These are phyloP conservation scores for Leptosphaerulina australis DNA, from an alignment of 2,329 filamentous ascomycete species.

Conservation along the genomic window DNA sequence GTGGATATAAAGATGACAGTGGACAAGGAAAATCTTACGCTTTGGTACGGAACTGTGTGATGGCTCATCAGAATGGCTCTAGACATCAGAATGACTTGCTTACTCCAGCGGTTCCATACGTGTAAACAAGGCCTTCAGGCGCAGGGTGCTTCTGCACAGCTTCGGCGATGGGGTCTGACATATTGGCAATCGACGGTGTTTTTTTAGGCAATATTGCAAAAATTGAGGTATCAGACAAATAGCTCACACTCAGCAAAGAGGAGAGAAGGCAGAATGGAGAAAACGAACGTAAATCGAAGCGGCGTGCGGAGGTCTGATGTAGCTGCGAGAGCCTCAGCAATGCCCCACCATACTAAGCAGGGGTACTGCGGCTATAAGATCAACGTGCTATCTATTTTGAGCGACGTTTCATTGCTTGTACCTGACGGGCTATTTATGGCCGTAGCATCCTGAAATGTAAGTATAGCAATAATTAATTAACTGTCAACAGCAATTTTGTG, in stretches of 20 bases:
- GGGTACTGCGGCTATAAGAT: conserved; percentile 12
- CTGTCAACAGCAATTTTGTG: too few species aligned
- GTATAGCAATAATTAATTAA: background rate
- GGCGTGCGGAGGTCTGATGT: conserved; percentile 14
- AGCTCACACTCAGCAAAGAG: conserved; percentile 16
- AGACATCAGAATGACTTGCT: conserved; percentile 36
- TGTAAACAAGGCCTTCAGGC: conserved; percentile 45
- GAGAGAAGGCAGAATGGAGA: conserved; percentile 8
- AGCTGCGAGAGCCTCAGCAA: conserved; percentile 11
- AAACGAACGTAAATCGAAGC: background rate
- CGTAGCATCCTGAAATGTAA: background rate
- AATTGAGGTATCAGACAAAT: background rate
- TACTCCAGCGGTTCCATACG: conserved; percentile 56
- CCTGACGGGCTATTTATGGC: conserved; percentile 12
- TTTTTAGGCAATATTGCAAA: background rate
- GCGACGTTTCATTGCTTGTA: conserved; percentile 15
- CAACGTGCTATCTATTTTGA: conserved; percentile 11
- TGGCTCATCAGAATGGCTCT: conserved; percentile 15
- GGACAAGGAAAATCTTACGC: conserved; percentile 57
- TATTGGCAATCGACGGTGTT: conserved; percentile 16
- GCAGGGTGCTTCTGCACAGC: conserved; percentile 47
- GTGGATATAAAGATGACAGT: background rate
- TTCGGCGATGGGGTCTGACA: conserved; percentile 42
- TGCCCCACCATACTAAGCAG: conserved; percentile 11
- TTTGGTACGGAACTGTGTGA: conserved; percentile 69